Conservation (phyloP, 331 rosid species). For the Rosa hybrid region DNA sequence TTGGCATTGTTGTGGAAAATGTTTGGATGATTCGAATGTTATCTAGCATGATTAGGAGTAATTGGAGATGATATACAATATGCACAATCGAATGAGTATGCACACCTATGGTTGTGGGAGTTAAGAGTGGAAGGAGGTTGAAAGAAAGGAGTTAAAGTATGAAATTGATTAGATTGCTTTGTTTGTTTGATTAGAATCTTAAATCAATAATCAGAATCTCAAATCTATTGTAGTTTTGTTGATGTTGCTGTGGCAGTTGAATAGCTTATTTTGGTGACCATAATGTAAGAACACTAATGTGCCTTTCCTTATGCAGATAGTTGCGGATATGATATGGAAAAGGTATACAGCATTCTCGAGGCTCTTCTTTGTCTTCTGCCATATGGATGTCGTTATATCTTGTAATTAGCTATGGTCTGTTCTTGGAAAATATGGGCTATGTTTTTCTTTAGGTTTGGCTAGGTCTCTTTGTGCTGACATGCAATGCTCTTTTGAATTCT, state of each 20-base stretch:
- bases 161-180: background rate
- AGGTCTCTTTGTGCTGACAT: background rate
- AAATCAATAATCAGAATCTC: background rate
- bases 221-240: background rate
- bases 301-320: constrained; percentile 60
- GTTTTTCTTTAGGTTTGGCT: background rate
- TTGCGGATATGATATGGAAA: constrained; percentile 75
- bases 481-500: background rate
- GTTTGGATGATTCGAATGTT: background rate
- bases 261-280: background rate
- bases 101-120: background rate
- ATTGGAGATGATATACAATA: background rate
- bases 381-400: background rate
- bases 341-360: constrained; percentile 46
- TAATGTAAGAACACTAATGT: constrained; percentile 29
- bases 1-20: background rate
- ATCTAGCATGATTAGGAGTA: background rate
- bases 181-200: background rate
- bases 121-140: background rate
- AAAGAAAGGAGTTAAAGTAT: background rate
- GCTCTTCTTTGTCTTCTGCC: constrained; percentile 4
- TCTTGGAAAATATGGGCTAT: background rate
- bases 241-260: background rate
- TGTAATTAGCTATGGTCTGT: background rate
- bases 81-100: too few species aligned